Conservation (phyloP, 148 eudicot species). For the Salicornia ramosissima region DNA sequence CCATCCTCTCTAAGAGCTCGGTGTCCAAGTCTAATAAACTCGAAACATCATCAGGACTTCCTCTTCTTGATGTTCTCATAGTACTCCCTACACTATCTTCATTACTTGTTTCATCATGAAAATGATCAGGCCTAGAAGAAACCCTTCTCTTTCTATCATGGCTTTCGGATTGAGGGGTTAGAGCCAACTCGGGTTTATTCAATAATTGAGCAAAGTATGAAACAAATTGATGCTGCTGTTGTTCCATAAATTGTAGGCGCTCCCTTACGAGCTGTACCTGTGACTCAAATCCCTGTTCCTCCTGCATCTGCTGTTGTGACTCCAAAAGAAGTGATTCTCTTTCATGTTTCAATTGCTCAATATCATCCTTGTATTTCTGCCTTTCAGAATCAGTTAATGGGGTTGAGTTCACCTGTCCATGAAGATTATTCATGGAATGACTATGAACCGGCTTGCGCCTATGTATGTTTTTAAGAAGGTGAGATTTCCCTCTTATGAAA, state of each 20-base stretch:
- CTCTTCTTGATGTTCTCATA: constrained; percentile 26
- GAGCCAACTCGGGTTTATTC: constrained; percentile 46
- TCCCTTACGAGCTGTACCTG: constrained; percentile 42
- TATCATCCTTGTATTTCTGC: constrained; percentile 49
- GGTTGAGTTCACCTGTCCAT: constrained; percentile 40
- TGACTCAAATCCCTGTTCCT: constrained; percentile 36
- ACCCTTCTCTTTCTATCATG: constrained; percentile 69
- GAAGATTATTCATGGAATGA: constrained; percentile 55
- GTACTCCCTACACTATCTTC: constrained; percentile 29
- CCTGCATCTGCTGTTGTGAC: constrained; percentile 45
- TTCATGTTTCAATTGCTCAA: constrained; percentile 50
- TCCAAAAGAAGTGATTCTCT: constrained; percentile 46
- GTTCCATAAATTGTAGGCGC: constrained; percentile 44
- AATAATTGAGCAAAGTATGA: constrained; percentile 43
- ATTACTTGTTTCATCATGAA: constrained; percentile 32
- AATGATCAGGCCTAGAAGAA: constrained; percentile 33
- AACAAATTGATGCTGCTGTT: constrained; percentile 39
- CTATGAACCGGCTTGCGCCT: constrained; percentile 91
- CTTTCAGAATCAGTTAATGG: constrained; percentile 63
- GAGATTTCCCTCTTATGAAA: constrained; percentile 74
- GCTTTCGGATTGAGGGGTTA: constrained; percentile 42
- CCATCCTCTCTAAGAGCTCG: constrained; percentile 50
- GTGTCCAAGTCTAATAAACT: constrained; percentile 40
- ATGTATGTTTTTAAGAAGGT: constrained; percentile 72
- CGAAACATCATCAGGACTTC: constrained; percentile 33